A percentile compares a stretch with the other conserved stretches of the same genome.
phyloP scores from a whole-genome alignment of 1,284 basidiomycete genomes.

The Rhodotorula sp. region DNA sequence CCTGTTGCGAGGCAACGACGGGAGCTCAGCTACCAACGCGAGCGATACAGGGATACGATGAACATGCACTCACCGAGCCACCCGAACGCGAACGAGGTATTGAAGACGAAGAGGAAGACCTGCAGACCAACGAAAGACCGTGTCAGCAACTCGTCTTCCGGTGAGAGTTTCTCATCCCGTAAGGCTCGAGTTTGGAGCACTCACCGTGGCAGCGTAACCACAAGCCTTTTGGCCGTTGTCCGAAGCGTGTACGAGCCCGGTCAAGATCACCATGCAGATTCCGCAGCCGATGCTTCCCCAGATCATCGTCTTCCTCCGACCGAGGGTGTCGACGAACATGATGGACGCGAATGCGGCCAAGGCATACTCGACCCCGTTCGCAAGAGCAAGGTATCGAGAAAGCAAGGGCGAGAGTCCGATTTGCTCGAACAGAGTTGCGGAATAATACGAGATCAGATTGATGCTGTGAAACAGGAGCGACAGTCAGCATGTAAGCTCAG shows the following conservation, averaged over 20 bases:
- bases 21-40: too few relatives aligned
- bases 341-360: constrained; percentile 53
- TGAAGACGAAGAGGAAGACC: constrained; percentile 63
- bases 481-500: background rate
- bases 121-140: constrained; percentile 36
- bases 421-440: constrained; percentile 59
- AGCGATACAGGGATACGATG: too few relatives aligned
- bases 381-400: constrained; percentile 66
- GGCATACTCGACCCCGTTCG: constrained; percentile 69
- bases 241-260: background rate
- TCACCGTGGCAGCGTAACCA: background rate
- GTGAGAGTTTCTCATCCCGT: too few relatives aligned
- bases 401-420: constrained; percentile 62
- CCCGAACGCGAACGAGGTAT: constrained; percentile 50
- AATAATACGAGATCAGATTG: constrained; percentile 48
- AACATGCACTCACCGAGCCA: constrained; percentile 4
- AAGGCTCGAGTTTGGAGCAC: too few relatives aligned
- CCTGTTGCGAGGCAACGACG: too few relatives aligned
- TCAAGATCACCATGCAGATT: constrained; percentile 44
- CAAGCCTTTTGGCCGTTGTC: background rate
- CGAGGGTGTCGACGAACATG: constrained; percentile 59
- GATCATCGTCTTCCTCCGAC: constrained; percentile 67
- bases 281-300: constrained; percentile 64
- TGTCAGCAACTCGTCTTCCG: too few relatives aligned
- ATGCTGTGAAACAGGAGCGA: background rate